Conservation (phyloP, 129 eudicot genomes). For the Chrysanthemum seticuspe region DNA sequence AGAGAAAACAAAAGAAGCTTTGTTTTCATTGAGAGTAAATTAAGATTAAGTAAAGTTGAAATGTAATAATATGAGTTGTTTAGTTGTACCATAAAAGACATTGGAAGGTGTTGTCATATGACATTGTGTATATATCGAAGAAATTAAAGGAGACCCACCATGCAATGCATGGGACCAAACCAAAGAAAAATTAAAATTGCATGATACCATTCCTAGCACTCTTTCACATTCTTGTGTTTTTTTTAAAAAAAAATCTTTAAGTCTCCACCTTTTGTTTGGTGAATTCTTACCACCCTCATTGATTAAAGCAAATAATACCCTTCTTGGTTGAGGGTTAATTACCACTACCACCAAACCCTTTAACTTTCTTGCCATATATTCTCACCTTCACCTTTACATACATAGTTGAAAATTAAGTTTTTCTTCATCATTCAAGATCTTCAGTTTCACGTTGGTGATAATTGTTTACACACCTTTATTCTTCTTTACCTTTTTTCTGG, state of each 20-base stretch:
- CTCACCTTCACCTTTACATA: constrained; percentile 27
- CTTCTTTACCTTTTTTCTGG: constrained; percentile 6
- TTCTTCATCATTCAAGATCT: constrained; percentile 30
- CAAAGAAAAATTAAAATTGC: constrained; percentile 27
- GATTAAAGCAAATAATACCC: constrained; percentile 28
- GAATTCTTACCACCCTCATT: constrained; percentile 40
- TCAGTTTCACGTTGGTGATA: constrained; percentile 25
- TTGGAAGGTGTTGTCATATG: constrained; percentile 39
- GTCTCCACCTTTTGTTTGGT: constrained; percentile 37
- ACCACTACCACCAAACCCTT: constrained; percentile 33
- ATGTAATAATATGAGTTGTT: too few relatives aligned
- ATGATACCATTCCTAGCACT: constrained; percentile 41
- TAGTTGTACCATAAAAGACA: constrained; percentile 27
- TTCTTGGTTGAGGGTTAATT: constrained; percentile 33
- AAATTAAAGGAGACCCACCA: constrained; percentile 36
- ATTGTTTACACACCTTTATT: constrained; percentile 22
- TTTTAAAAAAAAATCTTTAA: constrained; percentile 25
- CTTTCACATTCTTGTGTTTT: constrained; percentile 33
- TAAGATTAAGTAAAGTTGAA: neutral
- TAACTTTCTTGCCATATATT: constrained; percentile 36
- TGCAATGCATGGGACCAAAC: constrained; percentile 32
- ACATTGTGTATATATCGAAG: constrained; percentile 28
- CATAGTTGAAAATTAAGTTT: constrained; percentile 27
- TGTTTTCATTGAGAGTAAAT: neutral
- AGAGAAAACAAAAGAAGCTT: constrained; percentile 3